Conservation (phyloP, 768 basidiomycete genomes). For the Brasilioporus rufonigricans region DNA sequence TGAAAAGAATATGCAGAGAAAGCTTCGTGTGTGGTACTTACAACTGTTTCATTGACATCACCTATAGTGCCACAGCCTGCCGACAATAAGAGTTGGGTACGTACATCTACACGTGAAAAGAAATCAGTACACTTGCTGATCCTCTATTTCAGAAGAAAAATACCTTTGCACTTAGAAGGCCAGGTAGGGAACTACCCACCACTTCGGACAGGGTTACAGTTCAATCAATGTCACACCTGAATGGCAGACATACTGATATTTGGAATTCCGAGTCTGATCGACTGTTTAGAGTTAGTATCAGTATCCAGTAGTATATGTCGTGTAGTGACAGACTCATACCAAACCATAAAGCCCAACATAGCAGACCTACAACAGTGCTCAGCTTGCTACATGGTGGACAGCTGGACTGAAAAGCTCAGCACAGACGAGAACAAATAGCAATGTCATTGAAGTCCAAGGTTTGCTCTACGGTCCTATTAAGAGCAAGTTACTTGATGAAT, state of each 20-base stretch:
- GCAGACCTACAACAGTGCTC: too few relatives aligned
- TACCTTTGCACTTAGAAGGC: background rate
- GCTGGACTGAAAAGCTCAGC: too few relatives aligned
- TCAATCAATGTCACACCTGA: background rate
- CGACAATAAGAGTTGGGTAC: background rate
- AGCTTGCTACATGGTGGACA: background rate
- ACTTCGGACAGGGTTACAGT: background rate
- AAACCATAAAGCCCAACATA: background rate
- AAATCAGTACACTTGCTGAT: background rate
- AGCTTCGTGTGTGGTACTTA: background rate
- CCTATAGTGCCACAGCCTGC: too few relatives aligned
- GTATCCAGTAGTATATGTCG: background rate
- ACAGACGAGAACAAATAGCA: background rate
- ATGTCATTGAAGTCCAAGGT: background rate
- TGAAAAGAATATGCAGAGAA: background rate
- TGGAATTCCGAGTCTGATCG: background rate
- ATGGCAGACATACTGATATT: background rate
- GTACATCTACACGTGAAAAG: constrained; percentile 8
- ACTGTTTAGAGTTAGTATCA: background rate
- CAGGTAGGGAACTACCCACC: constrained; percentile 5
- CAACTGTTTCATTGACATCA: background rate
- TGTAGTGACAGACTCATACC: background rate
- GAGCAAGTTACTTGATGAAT: background rate
- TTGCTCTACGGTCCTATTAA: background rate
- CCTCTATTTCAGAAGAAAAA: background rate